Conservation (phyloP, 306 rosid species). For the Cyclanthera cordifolia region DNA sequence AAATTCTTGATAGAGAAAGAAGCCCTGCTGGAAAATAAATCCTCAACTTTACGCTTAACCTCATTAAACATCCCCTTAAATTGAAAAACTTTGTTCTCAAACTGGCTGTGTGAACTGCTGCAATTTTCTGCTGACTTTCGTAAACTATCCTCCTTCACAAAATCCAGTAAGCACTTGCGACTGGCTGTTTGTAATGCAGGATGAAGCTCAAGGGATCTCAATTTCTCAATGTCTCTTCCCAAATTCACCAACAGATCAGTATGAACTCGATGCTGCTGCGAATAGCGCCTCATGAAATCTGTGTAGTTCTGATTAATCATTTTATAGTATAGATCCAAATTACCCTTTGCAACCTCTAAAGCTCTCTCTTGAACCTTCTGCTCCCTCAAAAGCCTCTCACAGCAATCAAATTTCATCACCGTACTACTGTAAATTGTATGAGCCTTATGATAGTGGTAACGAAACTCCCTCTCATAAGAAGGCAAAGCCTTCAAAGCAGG, state of each 20-base stretch:
- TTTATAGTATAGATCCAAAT: constrained; percentile 68
- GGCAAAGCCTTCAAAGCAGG: constrained; percentile 96
- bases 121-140: constrained; percentile 70
- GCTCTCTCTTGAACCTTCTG: constrained; percentile 92
- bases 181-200: constrained; percentile 53
- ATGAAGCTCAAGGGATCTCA: constrained; percentile 62
- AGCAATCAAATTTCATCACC: constrained; percentile 41
- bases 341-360: constrained; percentile 72
- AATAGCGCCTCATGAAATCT: constrained; percentile 78
- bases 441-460: constrained; percentile 66
- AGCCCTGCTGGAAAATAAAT: constrained; percentile 44
- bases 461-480: constrained; percentile 78
- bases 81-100: constrained; percentile 78
- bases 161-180: constrained; percentile 70
- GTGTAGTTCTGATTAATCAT: constrained; percentile 62
- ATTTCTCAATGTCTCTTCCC: constrained; percentile 59
- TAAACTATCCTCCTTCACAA: constrained; percentile 81
- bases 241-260: constrained; percentile 73
- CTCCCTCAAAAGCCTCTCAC: constrained; percentile 72
- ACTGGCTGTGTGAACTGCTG: constrained; percentile 67
- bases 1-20: constrained; percentile 30
- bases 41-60: constrained; percentile 59
- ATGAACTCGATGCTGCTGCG: constrained; percentile 58
- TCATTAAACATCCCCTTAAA: constrained; percentile 61
- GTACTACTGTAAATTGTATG: constrained; percentile 45